Base-by-base conservation (phyloP, 306 rosid genomes). In the Hippophae gyantsensis region DNA sequence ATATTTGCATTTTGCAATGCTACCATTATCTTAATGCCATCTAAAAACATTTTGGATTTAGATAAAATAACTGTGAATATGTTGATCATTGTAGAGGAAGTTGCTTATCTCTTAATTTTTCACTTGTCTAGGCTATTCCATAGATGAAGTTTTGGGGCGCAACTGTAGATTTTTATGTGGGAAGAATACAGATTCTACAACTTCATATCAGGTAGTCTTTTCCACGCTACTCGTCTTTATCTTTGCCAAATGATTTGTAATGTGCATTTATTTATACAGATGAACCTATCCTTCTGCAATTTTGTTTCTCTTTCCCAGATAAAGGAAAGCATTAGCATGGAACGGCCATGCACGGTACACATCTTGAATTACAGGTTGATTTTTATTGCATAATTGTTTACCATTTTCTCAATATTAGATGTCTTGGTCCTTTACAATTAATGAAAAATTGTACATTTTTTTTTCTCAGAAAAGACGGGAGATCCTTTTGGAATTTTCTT, bases 311-410 rank as follows among this genome's bases (percentile, higher is more conserved):
- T 68, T 74, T 42, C 69, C 42, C 85, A 93, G 99, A 81, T 93
- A 70, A 78, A 79, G 79, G 94, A 88, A 69, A 82, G 85, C 78
- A 60, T 93, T 74, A 70, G 66, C 70, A 45, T 61, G 54, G 81
- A 84, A 60, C 86, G 69, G 76, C 81, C 92, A 61, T 82, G 97
- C 82, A 88, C 99, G 66, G 92, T 87, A 73, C 90, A 81, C 79
- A 80, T 88, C 72, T 84, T 93, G 86, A 93, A 83, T 84, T 93
- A 88, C 97, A 93, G 99, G 99, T 93, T 78, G 52, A 83, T 65
- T 68, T 85, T 82, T 61, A 58, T 45, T 61, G 64, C 81, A 78
- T 58, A 52, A 48, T 61, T 72, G 56, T 68, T 59, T 77, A 61
- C 68, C 52, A 25, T 56, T 49, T 64, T 27, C 43, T 61, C 48